A percentile compares a stretch with the other conserved stretches of the same genome.
Conservation (phyloP, 805 yeast genomes). For the Yarrowia hollandica region DNA sequence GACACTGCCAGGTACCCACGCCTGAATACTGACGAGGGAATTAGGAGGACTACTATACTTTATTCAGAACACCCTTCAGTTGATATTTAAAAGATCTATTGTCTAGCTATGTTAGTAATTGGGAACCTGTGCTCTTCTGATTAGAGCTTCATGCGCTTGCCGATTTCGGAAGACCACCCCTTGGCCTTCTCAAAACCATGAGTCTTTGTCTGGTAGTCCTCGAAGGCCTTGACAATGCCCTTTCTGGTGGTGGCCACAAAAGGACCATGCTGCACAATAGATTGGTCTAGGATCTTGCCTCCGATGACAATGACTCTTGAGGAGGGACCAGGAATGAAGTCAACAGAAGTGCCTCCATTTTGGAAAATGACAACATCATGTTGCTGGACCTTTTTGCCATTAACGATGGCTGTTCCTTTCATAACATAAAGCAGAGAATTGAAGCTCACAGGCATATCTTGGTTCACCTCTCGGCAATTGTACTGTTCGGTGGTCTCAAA, state of each 20-base stretch:
- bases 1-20: too few species aligned
- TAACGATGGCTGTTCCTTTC: slow-evolving; percentile 57
- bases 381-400: slow-evolving; percentile 47
- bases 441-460: slow-evolving; percentile 58
- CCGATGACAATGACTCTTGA: slow-evolving; percentile 66
- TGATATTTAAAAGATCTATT: too few species aligned
- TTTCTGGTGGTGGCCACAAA: slow-evolving; percentile 75
- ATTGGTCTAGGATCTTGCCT: slow-evolving; percentile 72
- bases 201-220: slow-evolving; percentile 60
- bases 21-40: too few species aligned
- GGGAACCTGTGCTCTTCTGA: background rate
- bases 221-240: slow-evolving; percentile 65
- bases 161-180: slow-evolving; percentile 42
- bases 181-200: slow-evolving; percentile 43
- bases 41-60: too few species aligned
- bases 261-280: slow-evolving; percentile 84
- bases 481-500: slow-evolving; percentile 48
- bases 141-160: slow-evolving; percentile 32
- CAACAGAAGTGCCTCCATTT: slow-evolving; percentile 62
- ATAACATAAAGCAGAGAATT: slow-evolving; percentile 72
- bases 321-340: slow-evolving; percentile 49
- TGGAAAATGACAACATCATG: slow-evolving; percentile 64
- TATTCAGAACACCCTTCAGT: too few species aligned
- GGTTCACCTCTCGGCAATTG: slow-evolving; percentile 58
- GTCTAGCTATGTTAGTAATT: too few species aligned